phyloP scores from a whole-genome alignment of 352 stramenopile species.

The Peronosclerospora sorghi region DNA sequence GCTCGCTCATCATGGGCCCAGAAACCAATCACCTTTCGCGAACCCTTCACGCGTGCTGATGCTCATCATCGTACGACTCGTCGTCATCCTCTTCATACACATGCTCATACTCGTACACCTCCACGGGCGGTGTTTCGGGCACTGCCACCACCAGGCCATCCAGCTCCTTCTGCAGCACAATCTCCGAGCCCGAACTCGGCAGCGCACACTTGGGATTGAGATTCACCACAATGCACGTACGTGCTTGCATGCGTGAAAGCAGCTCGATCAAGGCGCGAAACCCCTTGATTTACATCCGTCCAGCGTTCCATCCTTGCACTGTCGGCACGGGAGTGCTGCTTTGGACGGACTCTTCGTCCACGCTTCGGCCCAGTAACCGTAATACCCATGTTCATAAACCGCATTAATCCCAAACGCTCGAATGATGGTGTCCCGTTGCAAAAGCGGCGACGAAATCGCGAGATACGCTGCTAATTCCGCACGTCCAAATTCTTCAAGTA shows the following conservation, averaged over 20 bases:
- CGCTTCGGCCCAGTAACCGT: constrained; percentile 48
- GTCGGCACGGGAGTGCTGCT: constrained; percentile 32
- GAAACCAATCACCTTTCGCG: too few species aligned
- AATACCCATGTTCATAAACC: constrained; percentile 65
- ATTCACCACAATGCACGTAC: constrained; percentile 70
- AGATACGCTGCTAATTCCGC: constrained; percentile 60
- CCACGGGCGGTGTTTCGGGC: too few species aligned
- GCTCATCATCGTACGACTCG: too few species aligned
- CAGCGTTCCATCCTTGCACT: constrained; percentile 52
- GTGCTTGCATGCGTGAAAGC: constrained; percentile 45
- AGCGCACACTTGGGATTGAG: constrained; percentile 71
- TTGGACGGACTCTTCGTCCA: constrained; percentile 25
- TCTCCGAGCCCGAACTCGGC: constrained; percentile 58
- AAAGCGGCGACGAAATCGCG: constrained; percentile 54
- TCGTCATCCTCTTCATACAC: too few species aligned
- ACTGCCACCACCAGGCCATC: too few species aligned
- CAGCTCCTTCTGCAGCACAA: constrained; percentile 79
- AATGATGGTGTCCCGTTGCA: constrained; percentile 60
- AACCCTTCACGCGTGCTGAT: too few species aligned
- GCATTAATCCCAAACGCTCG: constrained; percentile 70
- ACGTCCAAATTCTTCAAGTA: constrained; percentile 43
- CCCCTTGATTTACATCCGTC: constrained; percentile 58
- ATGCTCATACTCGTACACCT: too few species aligned
- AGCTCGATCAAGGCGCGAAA: constrained; percentile 72
- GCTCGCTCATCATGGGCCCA: too few species aligned